These are phyloP conservation scores for Leccinum incarnatum DNA, from an alignment of 768 basidiomycete genomes.

Conservation along the genomic window DNA sequence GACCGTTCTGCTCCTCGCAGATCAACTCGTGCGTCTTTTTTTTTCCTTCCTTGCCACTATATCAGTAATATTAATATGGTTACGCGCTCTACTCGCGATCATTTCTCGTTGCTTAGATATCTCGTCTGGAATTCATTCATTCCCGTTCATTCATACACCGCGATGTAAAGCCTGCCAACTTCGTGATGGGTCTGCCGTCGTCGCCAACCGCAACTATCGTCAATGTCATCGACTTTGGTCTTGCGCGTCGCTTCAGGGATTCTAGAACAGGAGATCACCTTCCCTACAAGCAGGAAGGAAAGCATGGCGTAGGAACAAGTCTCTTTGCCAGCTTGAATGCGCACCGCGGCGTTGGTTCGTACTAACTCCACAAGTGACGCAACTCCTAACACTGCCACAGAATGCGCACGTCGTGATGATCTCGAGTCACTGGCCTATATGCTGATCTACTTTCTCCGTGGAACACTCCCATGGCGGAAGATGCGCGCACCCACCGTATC, in stretches of 20 bases:
- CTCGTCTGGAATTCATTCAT: conserved; percentile 96
- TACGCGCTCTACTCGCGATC: conserved; percentile 18
- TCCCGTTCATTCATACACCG: conserved; percentile 93
- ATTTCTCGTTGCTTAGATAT: conserved; percentile 55
- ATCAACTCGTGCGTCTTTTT: conserved; percentile 75
- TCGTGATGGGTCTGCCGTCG: conserved; percentile 78
- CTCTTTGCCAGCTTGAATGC: conserved; percentile 75
- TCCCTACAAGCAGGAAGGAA: conserved; percentile 67
- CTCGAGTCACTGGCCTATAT: conserved; percentile 80
- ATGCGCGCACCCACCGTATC: conserved; percentile 62
- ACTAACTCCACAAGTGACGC: not conserved
- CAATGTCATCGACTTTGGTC: conserved; percentile 90
- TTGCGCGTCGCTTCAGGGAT: conserved; percentile 77
- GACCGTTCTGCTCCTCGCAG: conserved; percentile 89
- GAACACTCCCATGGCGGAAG: conserved; percentile 77
- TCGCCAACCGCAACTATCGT: conserved; percentile 68
- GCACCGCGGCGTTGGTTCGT: conserved; percentile 71
- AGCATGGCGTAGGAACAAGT: conserved; percentile 77
- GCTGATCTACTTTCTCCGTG: conserved; percentile 78
- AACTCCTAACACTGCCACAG: conserved; percentile 31
- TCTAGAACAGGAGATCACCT: conserved; percentile 62
- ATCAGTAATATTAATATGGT: conserved; percentile 8
- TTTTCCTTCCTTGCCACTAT: not conserved
- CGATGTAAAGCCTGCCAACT: conserved; percentile 98
- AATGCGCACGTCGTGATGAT: conserved; percentile 76